Evolutionary conservation across 1,284 basidiomycete genomes (phyloP).

Genomic region (Meripilus lineatus): DNA sequence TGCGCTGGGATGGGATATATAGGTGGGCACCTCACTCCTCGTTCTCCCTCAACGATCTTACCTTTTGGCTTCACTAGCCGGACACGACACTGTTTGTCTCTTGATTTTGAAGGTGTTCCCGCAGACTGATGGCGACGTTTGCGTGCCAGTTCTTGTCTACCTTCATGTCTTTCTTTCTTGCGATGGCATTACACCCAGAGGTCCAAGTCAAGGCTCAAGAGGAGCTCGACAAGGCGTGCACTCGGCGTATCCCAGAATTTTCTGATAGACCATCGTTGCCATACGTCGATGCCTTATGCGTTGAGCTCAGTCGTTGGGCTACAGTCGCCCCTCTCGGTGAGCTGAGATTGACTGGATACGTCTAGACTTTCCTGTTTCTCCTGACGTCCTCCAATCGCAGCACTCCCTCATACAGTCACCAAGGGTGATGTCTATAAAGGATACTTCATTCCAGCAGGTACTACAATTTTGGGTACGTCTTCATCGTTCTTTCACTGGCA

Average conservation of each 20-base stretch:
- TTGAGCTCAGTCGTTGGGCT: neutral
- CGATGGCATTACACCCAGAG: slow-evolving; percentile 11
- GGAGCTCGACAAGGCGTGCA: neutral
- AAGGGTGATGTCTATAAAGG: neutral
- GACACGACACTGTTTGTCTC: too few relatives aligned
- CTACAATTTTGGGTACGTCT: slow-evolving; percentile 10
- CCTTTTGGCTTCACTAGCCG: too few relatives aligned
- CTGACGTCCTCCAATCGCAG: neutral
- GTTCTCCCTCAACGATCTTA: too few relatives aligned
- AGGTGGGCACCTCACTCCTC: too few relatives aligned
- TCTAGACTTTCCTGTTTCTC: neutral
- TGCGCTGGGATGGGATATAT: too few relatives aligned
- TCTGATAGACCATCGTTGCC: neutral
- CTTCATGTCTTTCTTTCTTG: neutral
- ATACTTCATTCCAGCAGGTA: slow-evolving; percentile 5
- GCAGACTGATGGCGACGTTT: too few relatives aligned
- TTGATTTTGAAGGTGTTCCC: too few relatives aligned
- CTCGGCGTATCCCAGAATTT: neutral
- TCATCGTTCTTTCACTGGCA: slow-evolving; percentile 8
- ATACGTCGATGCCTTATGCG: neutral
- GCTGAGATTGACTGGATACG: neutral
- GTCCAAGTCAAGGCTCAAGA: slow-evolving; percentile 8
- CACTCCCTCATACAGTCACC: neutral
- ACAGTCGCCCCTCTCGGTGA: neutral
- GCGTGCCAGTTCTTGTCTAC: neutral